A percentile compares a stretch with the other conserved stretches of the same genome.
Conservation (phyloP, 148 eudicot genomes). For the Simmondsia chinensis region DNA sequence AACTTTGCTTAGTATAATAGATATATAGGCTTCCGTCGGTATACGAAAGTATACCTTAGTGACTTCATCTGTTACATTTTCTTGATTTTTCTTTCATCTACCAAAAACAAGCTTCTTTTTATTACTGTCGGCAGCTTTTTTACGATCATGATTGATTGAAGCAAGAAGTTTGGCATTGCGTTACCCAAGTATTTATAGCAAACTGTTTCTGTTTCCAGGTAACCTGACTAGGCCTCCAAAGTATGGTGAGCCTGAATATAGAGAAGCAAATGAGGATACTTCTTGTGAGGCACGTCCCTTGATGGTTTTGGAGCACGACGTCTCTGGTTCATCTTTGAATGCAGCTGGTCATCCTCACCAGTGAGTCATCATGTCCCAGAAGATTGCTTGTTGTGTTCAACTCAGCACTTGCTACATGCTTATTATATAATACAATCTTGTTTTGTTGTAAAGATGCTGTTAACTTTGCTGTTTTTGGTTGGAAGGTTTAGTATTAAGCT, state of each 20-base stretch:
- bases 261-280: conserved; percentile 22
- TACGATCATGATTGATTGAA: background rate
- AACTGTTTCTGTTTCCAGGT: conserved; percentile 9
- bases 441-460: conserved; percentile 4
- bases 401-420: too few relatives aligned
- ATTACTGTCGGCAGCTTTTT: too few relatives aligned
- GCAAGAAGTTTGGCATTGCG: background rate
- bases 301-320: conserved; percentile 23
- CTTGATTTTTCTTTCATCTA: too few relatives aligned
- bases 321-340: conserved; percentile 17
- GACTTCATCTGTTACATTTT: too few relatives aligned
- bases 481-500: background rate
- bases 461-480: too few relatives aligned
- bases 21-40: too few relatives aligned
- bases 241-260: conserved; percentile 18
- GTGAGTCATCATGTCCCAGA: conserved; percentile 25
- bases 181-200: background rate
- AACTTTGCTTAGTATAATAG: too few relatives aligned
- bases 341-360: conserved; percentile 14
- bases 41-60: too few relatives aligned
- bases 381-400: too few relatives aligned
- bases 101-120: too few relatives aligned
- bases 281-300: conserved; percentile 16
- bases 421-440: too few relatives aligned
- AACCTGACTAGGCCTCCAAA: conserved; percentile 10